Base-by-base conservation (phyloP, 768 basidiomycete species). In the Pulveroboletus sp. region DNA sequence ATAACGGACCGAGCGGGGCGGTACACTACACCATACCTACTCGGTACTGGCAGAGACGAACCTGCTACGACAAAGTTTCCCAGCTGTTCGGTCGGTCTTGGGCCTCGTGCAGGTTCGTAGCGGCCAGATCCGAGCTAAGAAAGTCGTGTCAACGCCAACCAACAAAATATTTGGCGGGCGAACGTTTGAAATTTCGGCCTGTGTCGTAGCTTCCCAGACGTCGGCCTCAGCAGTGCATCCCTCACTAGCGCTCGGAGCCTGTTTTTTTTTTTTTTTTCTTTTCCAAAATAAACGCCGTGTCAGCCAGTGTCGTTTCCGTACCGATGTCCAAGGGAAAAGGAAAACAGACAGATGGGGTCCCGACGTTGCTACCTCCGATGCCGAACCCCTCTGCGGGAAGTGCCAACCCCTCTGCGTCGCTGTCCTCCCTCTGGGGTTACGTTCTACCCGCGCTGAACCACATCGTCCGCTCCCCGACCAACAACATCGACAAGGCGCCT, bases 381-480 rank as follows among this genome's bases (percentile, higher is more conserved):
- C 72, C 76, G 51, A 80, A 77, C 61, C 77, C 76, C 50, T 74
- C 81, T 33, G 76, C 79, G 11, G 80, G 82, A 27, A 85, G 84
- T 59, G 80, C 84, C 27, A 84, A 88, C 64, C 88, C 87, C 38
- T 75, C 86, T 13, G 82, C 83, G 11, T 87, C 86, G 0, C 72
- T 88, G 27, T 76, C 82, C 45, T 73, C 84, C 2, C 74, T 89
- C 46, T 89, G 87, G 87, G 79, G 79, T 9, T 89, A 88, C 67
- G 68, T 89, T 28, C 73, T 81, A 44, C 87, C 88, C 30, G 86
- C 86, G 24, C 70, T 89, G 35, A 82, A 88, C 61, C 85, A 89
- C 64, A 87, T 89, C 62, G 72, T 89, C 50, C 83, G 83, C 56
- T 79, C 79, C n/a, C 77, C 84, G 27, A 77, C 79, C 28, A 82